These are phyloP conservation scores for Chrysoporthe cubensis DNA, from an alignment of 2,329 filamentous ascomycete genomes.

Conservation along the genomic window DNA sequence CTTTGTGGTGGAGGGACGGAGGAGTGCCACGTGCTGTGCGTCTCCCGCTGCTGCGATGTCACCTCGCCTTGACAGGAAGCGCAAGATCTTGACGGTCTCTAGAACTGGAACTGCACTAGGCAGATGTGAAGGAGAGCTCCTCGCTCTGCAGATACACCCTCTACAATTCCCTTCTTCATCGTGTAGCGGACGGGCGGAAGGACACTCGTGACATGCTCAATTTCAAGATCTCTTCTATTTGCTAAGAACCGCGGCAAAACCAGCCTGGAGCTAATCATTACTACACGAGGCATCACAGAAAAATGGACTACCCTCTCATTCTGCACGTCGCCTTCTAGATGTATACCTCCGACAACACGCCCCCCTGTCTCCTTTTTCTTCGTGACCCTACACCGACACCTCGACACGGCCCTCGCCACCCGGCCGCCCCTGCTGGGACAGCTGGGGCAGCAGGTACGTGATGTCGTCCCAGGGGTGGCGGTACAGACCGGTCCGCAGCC, in stretches of 20 bases:
- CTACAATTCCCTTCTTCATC: background rate
- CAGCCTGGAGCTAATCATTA: conserved; percentile 29
- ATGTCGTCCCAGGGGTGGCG: conserved; percentile 99
- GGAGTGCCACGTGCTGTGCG: too few species aligned
- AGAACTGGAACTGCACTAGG: too few species aligned
- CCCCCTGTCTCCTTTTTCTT: conserved; percentile 9
- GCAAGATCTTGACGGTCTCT: too few species aligned
- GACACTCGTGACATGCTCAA: conserved; percentile 10
- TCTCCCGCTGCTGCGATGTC: too few species aligned
- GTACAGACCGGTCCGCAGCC: conserved; percentile 97
- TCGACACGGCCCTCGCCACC: conserved; percentile 87
- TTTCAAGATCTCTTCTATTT: conserved; percentile 24
- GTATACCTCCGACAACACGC: conserved; percentile 20
- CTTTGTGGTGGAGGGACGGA: too few species aligned
- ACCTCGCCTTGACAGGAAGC: too few species aligned
- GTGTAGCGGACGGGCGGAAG: background rate
- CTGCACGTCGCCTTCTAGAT: conserved; percentile 22
- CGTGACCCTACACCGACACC: conserved; percentile 68
- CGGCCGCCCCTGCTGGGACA: conserved; percentile 70
- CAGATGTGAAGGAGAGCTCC: too few species aligned
- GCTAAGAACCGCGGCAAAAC: conserved; percentile 26
- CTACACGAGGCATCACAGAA: conserved; percentile 28
- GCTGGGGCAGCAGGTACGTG: conserved; percentile 86
- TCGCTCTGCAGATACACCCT: background rate
- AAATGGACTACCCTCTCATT: conserved; percentile 17